phyloP scores from a whole-genome alignment of 495 filamentous ascomycete species.

The Viridothelium virens region DNA sequence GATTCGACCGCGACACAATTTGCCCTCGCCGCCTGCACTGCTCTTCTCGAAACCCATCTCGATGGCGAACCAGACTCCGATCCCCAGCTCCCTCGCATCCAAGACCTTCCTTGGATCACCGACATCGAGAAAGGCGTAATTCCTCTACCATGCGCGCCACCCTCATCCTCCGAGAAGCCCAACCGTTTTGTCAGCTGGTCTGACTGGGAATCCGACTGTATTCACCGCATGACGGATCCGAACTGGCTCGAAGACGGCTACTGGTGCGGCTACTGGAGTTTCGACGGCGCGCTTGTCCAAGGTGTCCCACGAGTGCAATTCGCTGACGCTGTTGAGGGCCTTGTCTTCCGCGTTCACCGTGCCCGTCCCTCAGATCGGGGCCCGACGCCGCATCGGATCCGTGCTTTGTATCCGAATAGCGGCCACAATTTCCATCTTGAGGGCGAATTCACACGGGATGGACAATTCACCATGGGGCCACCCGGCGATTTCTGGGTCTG shows the following conservation, averaged over 20 bases:
- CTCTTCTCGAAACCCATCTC: background rate
- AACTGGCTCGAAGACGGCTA: background rate
- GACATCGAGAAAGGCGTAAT: background rate
- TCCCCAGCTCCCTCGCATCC: background rate
- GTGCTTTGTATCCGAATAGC: background rate
- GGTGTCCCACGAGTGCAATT: background rate
- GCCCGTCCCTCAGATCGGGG: background rate
- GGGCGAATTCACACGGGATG: background rate
- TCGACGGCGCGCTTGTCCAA: background rate
- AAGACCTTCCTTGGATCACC: constrained; percentile 3
- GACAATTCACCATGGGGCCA: background rate
- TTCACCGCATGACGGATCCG: constrained; percentile 9
- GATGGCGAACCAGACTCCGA: background rate
- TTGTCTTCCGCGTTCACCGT: background rate
- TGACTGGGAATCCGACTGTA: constrained; percentile 2
- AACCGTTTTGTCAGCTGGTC: constrained; percentile 2
- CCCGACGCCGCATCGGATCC: background rate
- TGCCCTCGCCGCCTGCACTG: background rate
- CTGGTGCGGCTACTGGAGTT: constrained; percentile 6
- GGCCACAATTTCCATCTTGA: background rate
- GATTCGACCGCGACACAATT: constrained; percentile 3
- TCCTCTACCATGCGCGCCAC: background rate
- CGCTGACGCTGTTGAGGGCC: background rate
- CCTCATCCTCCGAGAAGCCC: background rate
- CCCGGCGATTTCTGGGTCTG: constrained; percentile 4